Evolutionary conservation across 352 stramenopile genomes (phyloP), one percentile per base, ranked within the genome.

Genomic region (Phytopythium litorale): DNA sequence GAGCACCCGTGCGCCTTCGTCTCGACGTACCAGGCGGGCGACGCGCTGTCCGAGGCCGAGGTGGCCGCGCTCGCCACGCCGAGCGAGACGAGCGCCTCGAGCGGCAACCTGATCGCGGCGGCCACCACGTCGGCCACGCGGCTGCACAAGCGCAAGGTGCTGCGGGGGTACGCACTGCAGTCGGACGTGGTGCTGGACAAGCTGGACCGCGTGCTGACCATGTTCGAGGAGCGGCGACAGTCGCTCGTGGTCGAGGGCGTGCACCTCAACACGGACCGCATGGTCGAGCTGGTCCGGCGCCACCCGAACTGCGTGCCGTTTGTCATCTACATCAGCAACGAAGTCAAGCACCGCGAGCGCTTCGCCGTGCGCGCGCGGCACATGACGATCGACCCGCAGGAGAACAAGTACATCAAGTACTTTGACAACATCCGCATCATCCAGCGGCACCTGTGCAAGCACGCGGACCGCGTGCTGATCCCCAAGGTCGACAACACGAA

Each of bases 401-500:
- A 89, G 57, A 96, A 96, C 73, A 96, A 96, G 70, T 96, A 96
- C 69, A 96, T 96, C 64, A 91, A 94, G 62, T 88, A 93, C 70
- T 96, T 96, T 64, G 87, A 94, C 68, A 96, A 96, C 62, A 96
- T 96, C 63, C 84, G 85, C 66, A 88, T 92, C 64, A 96, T 96
- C 64, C 87, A 96, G 74, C 79, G 81, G 38, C 81, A 94, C 64
- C 66, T 93, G 25, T 91, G 83, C 66, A 96, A 96, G 66, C 74
- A 93, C 58, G 87, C 84, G 19, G 84, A 96, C 65, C 82, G 87
- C 49, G 88, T 67, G 52, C 64, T 96, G n/a, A 96, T 96, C 62
- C 87, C 87, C 9, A 96, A 94, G 65, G 91, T 96, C 46, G 83
- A 96, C 71, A 96, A 96, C 63, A 96, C 87, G 7, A 96, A 96